Base-by-base conservation (phyloP, 2,329 filamentous ascomycete species). In the Fusarium tjaetaba region DNA sequence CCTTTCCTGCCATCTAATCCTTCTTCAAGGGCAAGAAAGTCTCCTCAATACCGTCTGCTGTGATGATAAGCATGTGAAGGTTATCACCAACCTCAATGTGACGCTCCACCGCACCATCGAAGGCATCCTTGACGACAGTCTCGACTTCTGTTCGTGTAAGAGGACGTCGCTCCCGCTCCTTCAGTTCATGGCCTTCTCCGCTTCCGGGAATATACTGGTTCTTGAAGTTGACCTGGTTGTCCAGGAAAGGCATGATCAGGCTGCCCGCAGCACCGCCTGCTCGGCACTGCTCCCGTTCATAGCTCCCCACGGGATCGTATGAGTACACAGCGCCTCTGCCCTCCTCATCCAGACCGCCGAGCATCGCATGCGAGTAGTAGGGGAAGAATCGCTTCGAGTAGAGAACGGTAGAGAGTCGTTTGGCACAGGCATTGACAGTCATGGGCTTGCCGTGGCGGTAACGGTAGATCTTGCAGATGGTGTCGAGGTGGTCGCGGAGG, bases 171-270 rank as follows among this genome's bases (percentile, higher is more conserved):
- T 91, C 88, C 77, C 92, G 89, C 84, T 93, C 89, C 85, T 93
- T 85, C 78, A 98, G 86, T 61, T 91, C 92, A 83, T 97, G 93
- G 48, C 96, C 96, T 69, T 90, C 89, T 65, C 94, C 95, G 78
- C 93, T 96, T 52, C 92, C 94, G 16, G 96, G 95, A 63, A 96
- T 88, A 82, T 97, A 97, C 87, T 98, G 96, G 83, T 99, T 99
- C 90, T 98, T 99, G 88, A 96, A 96, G 86, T 98, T 98, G 87
- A 99, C 96, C 85, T 99, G 97, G 84, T 99, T 99, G 84, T 99
- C 96, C 80, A 99, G 86, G 88, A 99, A 99, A 4, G 96, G 96
- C 94, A 98, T 99, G 85, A 99, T 99, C 83, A 99, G 86, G 80
- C 94, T 96, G 61, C 94, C 93, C 26, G 95, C 95, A 20, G 96